These are phyloP conservation scores for Rhinocladiella similis DNA, from an alignment of 2,329 filamentous ascomycete genomes.

Conservation along the genomic window DNA sequence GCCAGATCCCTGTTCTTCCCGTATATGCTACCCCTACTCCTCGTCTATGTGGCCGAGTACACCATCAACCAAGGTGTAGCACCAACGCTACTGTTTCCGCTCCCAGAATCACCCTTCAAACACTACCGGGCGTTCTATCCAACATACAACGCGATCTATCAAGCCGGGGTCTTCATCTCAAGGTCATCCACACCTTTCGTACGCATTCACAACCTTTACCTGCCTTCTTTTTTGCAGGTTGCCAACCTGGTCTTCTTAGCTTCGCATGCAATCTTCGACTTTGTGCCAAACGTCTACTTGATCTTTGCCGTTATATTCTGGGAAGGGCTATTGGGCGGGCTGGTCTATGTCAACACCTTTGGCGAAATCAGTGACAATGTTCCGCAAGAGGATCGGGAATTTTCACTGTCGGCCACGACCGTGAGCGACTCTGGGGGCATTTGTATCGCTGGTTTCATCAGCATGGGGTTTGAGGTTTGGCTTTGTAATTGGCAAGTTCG, in stretches of 20 bases:
- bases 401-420: constrained; percentile 83
- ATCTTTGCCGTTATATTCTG: constrained; percentile 85
- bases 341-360: constrained; percentile 96
- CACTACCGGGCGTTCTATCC: constrained; percentile 89
- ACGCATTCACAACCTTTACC: constrained; percentile 76
- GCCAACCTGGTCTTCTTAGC: constrained; percentile 73
- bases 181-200: constrained; percentile 87
- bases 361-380: constrained; percentile 88
- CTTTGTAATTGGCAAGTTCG: constrained; percentile 81
- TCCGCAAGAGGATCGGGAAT: constrained; percentile 76
- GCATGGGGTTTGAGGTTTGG: constrained; percentile 77
- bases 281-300: constrained; percentile 83
- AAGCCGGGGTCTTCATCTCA: constrained; percentile 91
- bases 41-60: constrained; percentile 96
- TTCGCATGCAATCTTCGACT: constrained; percentile 74
- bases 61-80: constrained; percentile 95
- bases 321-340: constrained; percentile 87
- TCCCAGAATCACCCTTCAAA: constrained; percentile 72
- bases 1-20: constrained; percentile 70
- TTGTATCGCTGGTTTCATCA: constrained; percentile 79
- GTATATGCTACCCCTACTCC: constrained; percentile 84
- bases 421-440: constrained; percentile 92
- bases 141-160: constrained; percentile 91
- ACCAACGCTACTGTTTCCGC: constrained; percentile 84
- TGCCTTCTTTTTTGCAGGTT: constrained; percentile 79